Conservation (phyloP, 371 early-diverging fungal genomes). For the Apophysomyces ossiformis region DNA sequence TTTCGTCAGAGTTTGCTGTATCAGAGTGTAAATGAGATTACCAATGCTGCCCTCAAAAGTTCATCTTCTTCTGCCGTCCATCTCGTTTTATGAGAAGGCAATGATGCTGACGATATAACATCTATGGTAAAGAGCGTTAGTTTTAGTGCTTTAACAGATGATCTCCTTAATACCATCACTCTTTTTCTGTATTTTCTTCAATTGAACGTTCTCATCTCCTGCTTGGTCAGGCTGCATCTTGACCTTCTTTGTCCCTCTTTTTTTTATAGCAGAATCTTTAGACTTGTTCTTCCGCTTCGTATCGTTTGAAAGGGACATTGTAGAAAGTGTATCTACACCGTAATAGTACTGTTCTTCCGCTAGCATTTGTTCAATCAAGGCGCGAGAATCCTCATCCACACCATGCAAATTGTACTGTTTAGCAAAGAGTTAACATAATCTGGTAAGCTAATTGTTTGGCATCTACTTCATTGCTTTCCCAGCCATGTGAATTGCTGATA, state of each 20-base stretch:
- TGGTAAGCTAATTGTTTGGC: background rate
- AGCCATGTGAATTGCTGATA: background rate
- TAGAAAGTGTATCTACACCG: constrained; percentile 37
- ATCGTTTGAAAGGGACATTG: constrained; percentile 12
- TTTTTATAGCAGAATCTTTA: constrained; percentile 10
- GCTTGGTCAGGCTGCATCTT: background rate
- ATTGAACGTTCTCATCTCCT: background rate
- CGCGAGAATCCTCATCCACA: constrained; percentile 56
- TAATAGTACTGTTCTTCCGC: constrained; percentile 73
- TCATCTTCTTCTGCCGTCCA: constrained; percentile 56
- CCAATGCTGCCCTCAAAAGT: constrained; percentile 48
- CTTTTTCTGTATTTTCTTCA: constrained; percentile 6
- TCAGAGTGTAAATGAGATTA: constrained; percentile 18
- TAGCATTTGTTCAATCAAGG: constrained; percentile 72
- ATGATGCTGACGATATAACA: constrained; percentile 51
- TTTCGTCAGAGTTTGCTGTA: background rate
- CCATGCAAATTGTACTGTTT: background rate
- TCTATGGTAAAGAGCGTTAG: background rate
- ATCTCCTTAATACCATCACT: background rate
- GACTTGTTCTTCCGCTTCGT: constrained; percentile 1
- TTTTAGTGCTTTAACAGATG: background rate
- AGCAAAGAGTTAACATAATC: background rate
- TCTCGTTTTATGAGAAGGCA: constrained; percentile 70
- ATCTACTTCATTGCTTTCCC: background rate
- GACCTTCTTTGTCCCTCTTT: constrained; percentile 19